phyloP scores from a whole-genome alignment of 1,284 basidiomycete species.

The Schizophyllum amplum region DNA sequence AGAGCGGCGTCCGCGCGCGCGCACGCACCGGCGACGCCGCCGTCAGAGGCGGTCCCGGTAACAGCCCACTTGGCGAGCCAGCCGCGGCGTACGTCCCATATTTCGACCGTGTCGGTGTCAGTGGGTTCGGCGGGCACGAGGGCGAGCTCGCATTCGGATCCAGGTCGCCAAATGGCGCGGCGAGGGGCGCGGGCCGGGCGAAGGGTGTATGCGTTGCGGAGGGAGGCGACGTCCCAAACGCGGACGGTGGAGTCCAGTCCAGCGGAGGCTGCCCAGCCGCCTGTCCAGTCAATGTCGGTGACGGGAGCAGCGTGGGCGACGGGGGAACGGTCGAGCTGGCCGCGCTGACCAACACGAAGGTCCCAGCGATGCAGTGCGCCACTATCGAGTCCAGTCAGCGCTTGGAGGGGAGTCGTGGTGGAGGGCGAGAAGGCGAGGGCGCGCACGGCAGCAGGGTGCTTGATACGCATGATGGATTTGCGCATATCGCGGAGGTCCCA shows the following conservation, averaged over 20 bases:
- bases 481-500: constrained; percentile 60
- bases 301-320: constrained; percentile 76
- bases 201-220: constrained; percentile 54
- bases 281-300: constrained; percentile 69
- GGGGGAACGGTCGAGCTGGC: constrained; percentile 64
- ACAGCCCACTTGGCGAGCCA: constrained; percentile 82
- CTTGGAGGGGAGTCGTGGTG: constrained; percentile 55
- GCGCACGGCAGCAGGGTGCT: constrained; percentile 65
- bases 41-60: constrained; percentile 51
- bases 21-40: constrained; percentile 57
- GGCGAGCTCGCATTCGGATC: constrained; percentile 74
- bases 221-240: constrained; percentile 72
- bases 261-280: constrained; percentile 73
- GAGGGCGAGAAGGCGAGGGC: constrained; percentile 68
- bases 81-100: constrained; percentile 82
- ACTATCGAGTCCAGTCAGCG: constrained; percentile 74
- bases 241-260: constrained; percentile 70
- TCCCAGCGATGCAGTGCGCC: constrained; percentile 67
- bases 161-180: constrained; percentile 72
- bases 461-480: constrained; percentile 63
- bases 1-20: constrained; percentile 8
- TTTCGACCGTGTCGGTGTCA: constrained; percentile 49
- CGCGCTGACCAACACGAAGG: constrained; percentile 63
- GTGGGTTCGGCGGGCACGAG: constrained; percentile 36
- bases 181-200: constrained; percentile 73